These are phyloP conservation scores for Nicotiana attenuata DNA, from an alignment of 257 asterid genomes.

Conservation along the genomic window DNA sequence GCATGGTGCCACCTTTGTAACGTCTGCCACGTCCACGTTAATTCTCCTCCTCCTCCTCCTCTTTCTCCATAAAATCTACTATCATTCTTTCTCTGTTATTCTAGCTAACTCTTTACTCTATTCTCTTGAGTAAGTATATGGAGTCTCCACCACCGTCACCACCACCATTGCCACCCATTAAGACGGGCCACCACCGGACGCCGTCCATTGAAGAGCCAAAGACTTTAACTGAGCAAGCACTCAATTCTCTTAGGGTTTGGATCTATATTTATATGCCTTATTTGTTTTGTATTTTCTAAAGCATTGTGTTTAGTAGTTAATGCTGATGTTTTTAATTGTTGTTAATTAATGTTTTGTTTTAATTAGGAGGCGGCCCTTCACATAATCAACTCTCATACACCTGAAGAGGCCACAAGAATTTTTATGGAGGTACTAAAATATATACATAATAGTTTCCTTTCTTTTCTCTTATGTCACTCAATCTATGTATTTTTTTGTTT, in stretches of 20 bases:
- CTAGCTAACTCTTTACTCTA: no score
- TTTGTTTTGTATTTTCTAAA: neutral
- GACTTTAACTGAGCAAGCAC: neutral
- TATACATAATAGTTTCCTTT: no score
- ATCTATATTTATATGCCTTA: no score
- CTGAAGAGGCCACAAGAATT: neutral
- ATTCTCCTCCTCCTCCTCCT: neutral
- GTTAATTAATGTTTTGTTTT: neutral
- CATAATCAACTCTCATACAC: neutral
- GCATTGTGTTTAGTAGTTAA: neutral
- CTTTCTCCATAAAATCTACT: neutral
- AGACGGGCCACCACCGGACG: neutral
- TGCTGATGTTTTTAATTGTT: neutral
- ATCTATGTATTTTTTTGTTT: neutral
- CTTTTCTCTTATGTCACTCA: neutral
- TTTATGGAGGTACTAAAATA: neutral
- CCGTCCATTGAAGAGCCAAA: slow-evolving; percentile 2
- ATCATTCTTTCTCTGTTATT: no score
- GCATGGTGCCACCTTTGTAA: slow-evolving; percentile 10
- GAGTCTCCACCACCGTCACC: neutral
- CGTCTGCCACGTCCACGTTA: neutral
- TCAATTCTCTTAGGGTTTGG: neutral
- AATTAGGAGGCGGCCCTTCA: neutral
- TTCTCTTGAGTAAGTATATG: neutral
- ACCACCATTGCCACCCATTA: neutral